These are phyloP conservation scores for Pseudoscleropodium purum DNA, from an alignment of 225 moss, liverwort and hornwort species.

Conservation along the genomic window DNA sequence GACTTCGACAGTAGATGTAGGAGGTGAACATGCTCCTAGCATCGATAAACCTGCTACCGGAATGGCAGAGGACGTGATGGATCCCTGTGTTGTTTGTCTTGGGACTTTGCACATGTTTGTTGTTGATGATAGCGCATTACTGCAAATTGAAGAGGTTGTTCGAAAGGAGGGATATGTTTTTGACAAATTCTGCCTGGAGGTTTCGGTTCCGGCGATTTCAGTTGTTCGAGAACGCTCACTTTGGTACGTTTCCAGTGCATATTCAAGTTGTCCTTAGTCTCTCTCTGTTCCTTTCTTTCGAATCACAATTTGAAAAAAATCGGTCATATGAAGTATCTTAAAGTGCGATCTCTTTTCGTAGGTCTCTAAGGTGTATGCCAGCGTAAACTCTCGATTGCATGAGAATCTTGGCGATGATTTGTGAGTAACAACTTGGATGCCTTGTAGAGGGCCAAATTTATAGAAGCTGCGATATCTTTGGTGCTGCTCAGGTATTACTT, in stretches of 20 bases:
- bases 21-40: background rate
- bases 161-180: constrained; percentile 56
- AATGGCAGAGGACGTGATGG: background rate
- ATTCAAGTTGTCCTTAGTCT: background rate
- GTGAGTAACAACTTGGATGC: background rate
- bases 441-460: background rate
- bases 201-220: constrained; percentile 73
- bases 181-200: constrained; percentile 78
- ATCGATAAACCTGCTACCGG: background rate
- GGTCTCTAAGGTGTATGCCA: background rate
- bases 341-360: background rate
- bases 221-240: constrained; percentile 86
- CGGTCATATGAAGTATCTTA: background rate
- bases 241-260: constrained; percentile 39
- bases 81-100: constrained; percentile 66
- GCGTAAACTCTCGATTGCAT: background rate
- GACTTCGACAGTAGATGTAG: background rate
- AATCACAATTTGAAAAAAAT: background rate
- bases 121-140: constrained; percentile 24
- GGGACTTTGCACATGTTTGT: constrained; percentile 48
- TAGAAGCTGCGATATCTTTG: background rate
- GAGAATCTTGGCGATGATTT: background rate
- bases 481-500: constrained; percentile 73
- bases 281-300: background rate
- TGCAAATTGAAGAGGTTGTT: constrained; percentile 39